A percentile compares a stretch with the other conserved stretches of the same genome.
Evolutionary conservation across 441 rosid species (phyloP).

Genomic region (Corymbia calophylla): DNA sequence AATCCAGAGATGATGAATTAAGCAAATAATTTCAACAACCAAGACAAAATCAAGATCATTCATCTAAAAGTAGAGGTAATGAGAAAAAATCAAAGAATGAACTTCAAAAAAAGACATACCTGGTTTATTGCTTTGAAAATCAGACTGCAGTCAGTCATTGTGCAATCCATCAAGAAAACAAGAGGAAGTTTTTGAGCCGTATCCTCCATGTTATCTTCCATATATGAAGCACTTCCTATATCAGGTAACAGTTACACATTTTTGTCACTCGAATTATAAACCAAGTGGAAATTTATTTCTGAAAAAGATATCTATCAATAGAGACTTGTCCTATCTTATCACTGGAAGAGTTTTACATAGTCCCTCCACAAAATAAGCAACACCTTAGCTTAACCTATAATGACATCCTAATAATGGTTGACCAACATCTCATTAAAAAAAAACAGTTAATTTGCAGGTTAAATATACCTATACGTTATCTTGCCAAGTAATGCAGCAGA

Average conservation of each 20-base stretch:
- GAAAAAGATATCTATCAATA: not conserved
- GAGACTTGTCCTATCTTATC: not conserved
- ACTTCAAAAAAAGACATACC: slow-evolving; percentile 32
- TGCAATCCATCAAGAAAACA: slow-evolving; percentile 87
- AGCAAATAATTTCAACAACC: not conserved
- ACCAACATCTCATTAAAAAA: not conserved
- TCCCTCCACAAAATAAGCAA: not conserved
- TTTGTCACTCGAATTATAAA: not conserved
- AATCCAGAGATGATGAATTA: not conserved
- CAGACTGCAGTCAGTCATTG: slow-evolving; percentile 82
- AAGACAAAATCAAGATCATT: not conserved
- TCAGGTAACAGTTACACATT: not conserved
- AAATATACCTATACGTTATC: not conserved
- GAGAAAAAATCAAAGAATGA: not conserved
- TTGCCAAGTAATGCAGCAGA: not conserved
- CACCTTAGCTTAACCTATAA: not conserved
- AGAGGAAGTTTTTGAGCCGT: slow-evolving; percentile 39
- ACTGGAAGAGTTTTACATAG: not conserved
- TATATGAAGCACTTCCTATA: slow-evolving; percentile 10
- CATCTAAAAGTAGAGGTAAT: not conserved
- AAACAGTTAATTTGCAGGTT: not conserved
- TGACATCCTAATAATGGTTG: not conserved
- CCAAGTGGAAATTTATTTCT: not conserved
- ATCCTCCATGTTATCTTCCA: slow-evolving; percentile 44
- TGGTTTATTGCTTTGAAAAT: slow-evolving; percentile 53